phyloP scores from a whole-genome alignment of 192 early-diverging fungal genomes.

The Kickxella alabastrina region DNA sequence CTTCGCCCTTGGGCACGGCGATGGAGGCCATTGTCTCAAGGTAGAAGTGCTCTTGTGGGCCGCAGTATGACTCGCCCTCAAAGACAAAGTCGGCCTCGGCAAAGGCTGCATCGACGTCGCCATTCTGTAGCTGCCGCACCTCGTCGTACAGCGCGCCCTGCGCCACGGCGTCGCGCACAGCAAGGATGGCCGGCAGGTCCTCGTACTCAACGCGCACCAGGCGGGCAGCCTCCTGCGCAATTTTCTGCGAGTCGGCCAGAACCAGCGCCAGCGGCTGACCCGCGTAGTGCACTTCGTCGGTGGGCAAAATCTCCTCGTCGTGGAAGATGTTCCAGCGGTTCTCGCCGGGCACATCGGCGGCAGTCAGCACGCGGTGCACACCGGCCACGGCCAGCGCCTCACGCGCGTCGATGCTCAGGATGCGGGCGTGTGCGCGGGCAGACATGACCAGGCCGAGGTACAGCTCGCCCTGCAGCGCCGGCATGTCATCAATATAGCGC shows the following conservation, averaged over 20 bases:
- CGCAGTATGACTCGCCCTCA: conserved; percentile 56
- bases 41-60: conserved; percentile 83
- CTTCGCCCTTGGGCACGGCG: conserved; percentile 69
- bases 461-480: conserved; percentile 62
- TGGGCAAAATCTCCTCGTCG: conserved; percentile 83
- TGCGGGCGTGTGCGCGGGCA: conserved; percentile 62
- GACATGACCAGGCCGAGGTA: conserved; percentile 68
- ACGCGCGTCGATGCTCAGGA: conserved; percentile 58
- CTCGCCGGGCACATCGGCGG: conserved; percentile 65
- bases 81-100: conserved; percentile 52
- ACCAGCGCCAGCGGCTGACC: conserved; percentile 80
- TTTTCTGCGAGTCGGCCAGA: conserved; percentile 61
- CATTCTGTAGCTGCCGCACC: conserved; percentile 54
- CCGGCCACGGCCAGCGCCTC: conserved; percentile 60
- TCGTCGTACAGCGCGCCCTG: conserved; percentile 59
- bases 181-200: conserved; percentile 64
- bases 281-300: conserved; percentile 58
- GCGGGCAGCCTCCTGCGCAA: conserved; percentile 67
- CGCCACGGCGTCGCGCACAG: conserved; percentile 77
- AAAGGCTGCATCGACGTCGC: conserved; percentile 60
- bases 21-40: conserved; percentile 72
- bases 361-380: conserved; percentile 63
- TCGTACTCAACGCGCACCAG: conserved; percentile 72
- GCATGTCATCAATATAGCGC: conserved; percentile 80
- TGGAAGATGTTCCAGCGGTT: conserved; percentile 56